Conservation (phyloP, 257 asterid species). For the Dorcoceras hygrometricum region DNA sequence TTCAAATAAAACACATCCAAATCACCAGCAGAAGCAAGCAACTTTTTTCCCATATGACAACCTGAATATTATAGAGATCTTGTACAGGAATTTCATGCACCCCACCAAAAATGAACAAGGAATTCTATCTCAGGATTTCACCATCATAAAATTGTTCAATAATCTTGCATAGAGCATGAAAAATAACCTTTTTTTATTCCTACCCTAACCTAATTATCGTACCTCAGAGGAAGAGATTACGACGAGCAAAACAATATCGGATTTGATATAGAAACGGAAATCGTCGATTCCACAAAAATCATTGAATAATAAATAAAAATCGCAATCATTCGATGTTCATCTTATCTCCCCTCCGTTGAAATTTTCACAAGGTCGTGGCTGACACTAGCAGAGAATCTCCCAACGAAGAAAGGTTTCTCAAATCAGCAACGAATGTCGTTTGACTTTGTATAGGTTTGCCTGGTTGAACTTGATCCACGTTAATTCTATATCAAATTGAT, state of each 20-base stretch:
- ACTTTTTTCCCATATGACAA: too few species aligned
- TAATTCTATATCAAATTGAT: too few species aligned
- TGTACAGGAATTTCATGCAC: not conserved
- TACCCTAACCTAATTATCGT: not conserved
- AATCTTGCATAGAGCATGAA: not conserved
- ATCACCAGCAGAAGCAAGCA: not conserved
- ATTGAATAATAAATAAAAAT: too few species aligned
- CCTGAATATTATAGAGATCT: too few species aligned
- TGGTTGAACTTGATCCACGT: too few species aligned
- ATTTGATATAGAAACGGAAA: too few species aligned
- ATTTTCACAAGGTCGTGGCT: not conserved
- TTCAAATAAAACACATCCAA: not conserved
- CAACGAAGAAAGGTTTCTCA: too few species aligned
- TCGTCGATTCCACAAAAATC: not conserved
- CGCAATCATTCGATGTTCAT: not conserved
- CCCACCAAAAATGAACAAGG: not conserved
- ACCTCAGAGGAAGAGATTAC: not conserved
- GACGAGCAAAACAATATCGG: too few species aligned
- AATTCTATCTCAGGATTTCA: not conserved
- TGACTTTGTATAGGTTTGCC: too few species aligned
- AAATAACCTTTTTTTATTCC: not conserved
- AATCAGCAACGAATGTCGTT: too few species aligned
- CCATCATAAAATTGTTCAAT: not conserved
- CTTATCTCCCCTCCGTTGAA: not conserved
- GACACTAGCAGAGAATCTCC: not conserved